Evolutionary conservation across 2,329 filamentous ascomycete species (phyloP), one percentile per base, ranked within the genome.

Genomic region (Cercospora nicotianae): DNA sequence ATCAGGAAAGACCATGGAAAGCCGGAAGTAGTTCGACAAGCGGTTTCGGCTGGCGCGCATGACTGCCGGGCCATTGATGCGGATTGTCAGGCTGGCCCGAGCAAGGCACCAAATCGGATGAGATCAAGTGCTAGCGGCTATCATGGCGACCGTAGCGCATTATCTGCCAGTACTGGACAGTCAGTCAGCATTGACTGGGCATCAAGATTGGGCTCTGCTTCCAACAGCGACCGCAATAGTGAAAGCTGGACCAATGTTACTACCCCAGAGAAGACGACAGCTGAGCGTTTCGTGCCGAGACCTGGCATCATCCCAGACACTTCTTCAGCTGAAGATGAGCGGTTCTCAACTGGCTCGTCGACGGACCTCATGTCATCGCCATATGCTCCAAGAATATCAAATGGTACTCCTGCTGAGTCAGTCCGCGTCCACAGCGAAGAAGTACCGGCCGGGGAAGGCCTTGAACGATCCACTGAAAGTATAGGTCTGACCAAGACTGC

Each of bases 101-200:
- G 59, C 55, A 48, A 39, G 53, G 7, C n/a, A 55, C n/a, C 39
- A 20, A 13, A 33, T 62, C 45, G 62, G 20, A 51, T 60, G 28
- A 20, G 61, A 30, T 39, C 23, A 28, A 65, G 55, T n/a, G 58
- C 60, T 1, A 59, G 30, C 2, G 66, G 63, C 13, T 60, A 60
- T 30, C 31, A 57, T 23, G 62, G 58, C 33, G 58, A 65, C 26
- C 20, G 23, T 5, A 59, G 48, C 16, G 23, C 57, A 7, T 51
- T 20, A 4, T 62, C 59, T 12, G 53, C 58, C 23, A 60, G 48
- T 5, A 60, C 39, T 5, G 39, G 30, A 48, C 48, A 62, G 13
- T 67, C 66, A 3, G 60, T 31, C 5, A 58, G 55, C 45, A 67
- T 39, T 2, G 66, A 63, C 30, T 20, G 55, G 12, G 28, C 45